Evolutionary conservation across 495 filamentous ascomycete species (phyloP), one percentile per base, ranked within the genome.

Genomic region (Haplographium delicatum): DNA sequence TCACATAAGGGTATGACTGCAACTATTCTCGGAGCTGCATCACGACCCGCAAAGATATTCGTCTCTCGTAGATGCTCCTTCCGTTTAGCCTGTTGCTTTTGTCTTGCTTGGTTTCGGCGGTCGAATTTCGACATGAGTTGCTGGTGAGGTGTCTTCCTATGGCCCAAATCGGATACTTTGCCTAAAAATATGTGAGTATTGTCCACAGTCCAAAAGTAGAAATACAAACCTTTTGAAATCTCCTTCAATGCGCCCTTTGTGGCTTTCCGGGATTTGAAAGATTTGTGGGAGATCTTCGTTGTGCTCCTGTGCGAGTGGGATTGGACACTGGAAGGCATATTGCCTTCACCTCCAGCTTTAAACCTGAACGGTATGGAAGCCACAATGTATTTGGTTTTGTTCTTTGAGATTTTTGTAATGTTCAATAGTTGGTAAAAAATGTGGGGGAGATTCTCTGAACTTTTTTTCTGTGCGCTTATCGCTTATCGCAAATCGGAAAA

Each of bases 61-160:
- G 76, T 79, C 27, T 86, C 83, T 37, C 82, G 84, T 40, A 79
- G 70, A 60, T 89, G 83, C 58, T 93, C 86, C 52, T 81, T 81
- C 50, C 90, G 82, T 68, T 96, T 96, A 55, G 78, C 68, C 54
- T 79, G 74, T 56, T 89, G 85, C 62, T 80, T 80, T 71, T 98
- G 93, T 59, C 89, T 89, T 39, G 87, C 86, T 71, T 91, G 88
- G 68, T 98, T 96, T 60, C 87, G 79, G 27, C 93, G 85, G 69
- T 95, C 89, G 66, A 98, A 72, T 69, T 96, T 98, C 28, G 91
- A 95, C 88, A 95, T 94, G 64, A 95, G 76, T 70, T 95, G 88
- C 64, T 97, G 94, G 66, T 96, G 89, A 51, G 86, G 86, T 34
- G 91, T 95, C 68, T 88, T 94, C 51, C 91, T 83, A 53, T 71